Conservation (phyloP, 2,329 filamentous ascomycete species). For the Davidsoniella australis region DNA sequence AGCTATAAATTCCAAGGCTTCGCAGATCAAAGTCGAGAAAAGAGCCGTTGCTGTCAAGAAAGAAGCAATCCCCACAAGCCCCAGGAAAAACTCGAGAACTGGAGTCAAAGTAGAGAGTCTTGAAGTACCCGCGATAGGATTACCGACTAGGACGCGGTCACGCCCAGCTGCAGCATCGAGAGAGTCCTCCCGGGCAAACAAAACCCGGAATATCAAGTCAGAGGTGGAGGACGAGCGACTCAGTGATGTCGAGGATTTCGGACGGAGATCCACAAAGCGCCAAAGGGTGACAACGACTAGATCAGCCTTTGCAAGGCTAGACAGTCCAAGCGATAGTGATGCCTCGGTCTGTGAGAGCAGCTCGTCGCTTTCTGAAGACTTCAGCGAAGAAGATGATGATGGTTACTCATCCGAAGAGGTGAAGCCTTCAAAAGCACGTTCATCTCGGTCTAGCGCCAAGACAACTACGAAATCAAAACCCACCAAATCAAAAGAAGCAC, state of each 20-base stretch:
- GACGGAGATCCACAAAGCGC: conserved; percentile 28
- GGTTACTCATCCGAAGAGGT: neutral
- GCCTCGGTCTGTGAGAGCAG: neutral
- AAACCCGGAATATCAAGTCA: no score
- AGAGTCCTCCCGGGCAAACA: neutral
- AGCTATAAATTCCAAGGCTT: no score
- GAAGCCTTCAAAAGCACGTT: neutral
- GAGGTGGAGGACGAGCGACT: conserved; percentile 5
- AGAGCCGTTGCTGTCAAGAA: no score
- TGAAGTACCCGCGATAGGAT: no score
- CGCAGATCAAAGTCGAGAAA: no score
- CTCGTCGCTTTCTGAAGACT: no score
- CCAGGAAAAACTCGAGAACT: no score
- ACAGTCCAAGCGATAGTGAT: neutral
- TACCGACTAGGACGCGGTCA: no score
- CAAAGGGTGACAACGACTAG: conserved; percentile 23
- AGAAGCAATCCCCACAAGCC: no score
- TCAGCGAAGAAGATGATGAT: conserved; percentile 1
- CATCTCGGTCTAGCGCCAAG: neutral
- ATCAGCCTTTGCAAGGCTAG: neutral
- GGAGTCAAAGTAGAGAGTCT: no score
- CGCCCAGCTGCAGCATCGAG: no score
- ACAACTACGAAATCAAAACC: neutral
- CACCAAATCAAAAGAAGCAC: no score
- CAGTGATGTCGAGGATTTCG: conserved; percentile 42